Percentiles rank a stretch among this genome's conserved stretches.
These are phyloP conservation scores for Tolypocladium amazonense DNA, from an alignment of 2,329 filamentous ascomycete species.

Conservation along the genomic window DNA sequence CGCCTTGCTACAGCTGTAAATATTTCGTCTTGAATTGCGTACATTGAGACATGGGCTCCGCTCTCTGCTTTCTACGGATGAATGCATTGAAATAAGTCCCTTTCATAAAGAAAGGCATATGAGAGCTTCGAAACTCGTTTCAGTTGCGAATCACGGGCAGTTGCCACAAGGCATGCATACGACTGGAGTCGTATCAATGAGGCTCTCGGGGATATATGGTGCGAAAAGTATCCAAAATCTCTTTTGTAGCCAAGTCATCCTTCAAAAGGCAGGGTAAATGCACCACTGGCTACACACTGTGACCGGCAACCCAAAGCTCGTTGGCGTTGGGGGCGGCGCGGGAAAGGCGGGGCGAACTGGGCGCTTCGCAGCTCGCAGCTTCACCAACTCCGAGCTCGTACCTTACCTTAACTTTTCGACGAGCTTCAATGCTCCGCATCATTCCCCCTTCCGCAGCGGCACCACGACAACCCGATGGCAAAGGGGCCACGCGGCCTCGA, in stretches of 20 bases:
- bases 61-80: no score
- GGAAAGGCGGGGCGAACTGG: background rate
- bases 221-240: background rate
- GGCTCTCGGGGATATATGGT: no score
- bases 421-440: background rate
- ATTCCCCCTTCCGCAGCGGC: background rate
- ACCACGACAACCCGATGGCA: background rate
- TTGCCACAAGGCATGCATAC: no score
- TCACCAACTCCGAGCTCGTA: no score
- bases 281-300: no score
- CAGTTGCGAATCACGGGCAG: no score
- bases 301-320: no score
- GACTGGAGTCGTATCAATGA: no score
- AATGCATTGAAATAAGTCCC: background rate
- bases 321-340: background rate
- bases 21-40: background rate
- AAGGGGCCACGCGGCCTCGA: conserved; percentile 6
- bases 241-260: no score
- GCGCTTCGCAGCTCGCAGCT: background rate
- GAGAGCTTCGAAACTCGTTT: background rate
- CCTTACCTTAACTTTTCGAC: no score
- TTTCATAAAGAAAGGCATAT: no score
- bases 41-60: background rate
- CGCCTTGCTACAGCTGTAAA: background rate
- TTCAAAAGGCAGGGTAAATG: no score